Percentiles rank a stretch among this genome's conserved stretches.
Evolutionary conservation across 2,329 filamentous ascomycete species (phyloP).

Genomic region (Fusarium camptoceras): DNA sequence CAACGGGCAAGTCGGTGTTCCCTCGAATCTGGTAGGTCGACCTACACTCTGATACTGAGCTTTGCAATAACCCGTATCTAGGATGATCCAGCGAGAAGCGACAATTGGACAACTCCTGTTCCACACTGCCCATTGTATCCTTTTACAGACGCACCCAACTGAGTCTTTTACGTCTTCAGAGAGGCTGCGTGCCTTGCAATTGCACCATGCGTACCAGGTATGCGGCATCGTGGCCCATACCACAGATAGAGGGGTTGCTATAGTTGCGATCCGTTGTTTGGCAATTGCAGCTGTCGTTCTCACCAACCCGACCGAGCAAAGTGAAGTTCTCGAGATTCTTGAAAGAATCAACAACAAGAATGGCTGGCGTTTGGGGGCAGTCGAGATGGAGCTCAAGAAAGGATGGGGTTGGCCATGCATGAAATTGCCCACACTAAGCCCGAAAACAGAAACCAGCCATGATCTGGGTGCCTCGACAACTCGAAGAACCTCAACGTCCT

Average conservation of each 20-base stretch:
- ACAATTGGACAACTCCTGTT: slow-evolving; percentile 89
- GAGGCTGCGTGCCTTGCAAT: slow-evolving; percentile 77
- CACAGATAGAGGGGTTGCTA: slow-evolving; percentile 82
- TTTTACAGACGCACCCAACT: slow-evolving; percentile 83
- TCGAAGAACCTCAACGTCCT: slow-evolving; percentile 20
- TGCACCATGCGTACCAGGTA: slow-evolving; percentile 83
- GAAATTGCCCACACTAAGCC: slow-evolving; percentile 18
- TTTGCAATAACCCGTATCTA: slow-evolving; percentile 47
- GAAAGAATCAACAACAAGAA: slow-evolving; percentile 80
- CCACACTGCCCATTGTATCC: slow-evolving; percentile 84
- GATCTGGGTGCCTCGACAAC: slow-evolving; percentile 4
- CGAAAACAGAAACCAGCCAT: slow-evolving; percentile 21
- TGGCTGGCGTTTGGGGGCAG: slow-evolving; percentile 79
- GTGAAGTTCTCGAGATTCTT: slow-evolving; percentile 83
- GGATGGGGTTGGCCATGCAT: slow-evolving; percentile 76
- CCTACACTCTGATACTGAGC: neutral
- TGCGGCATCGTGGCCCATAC: slow-evolving; percentile 91
- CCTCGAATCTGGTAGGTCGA: slow-evolving; percentile 81
- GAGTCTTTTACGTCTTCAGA: slow-evolving; percentile 67
- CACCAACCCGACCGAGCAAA: slow-evolving; percentile 75
- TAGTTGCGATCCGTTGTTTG: slow-evolving; percentile 82
- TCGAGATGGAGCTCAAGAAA: slow-evolving; percentile 78
- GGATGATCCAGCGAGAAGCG: slow-evolving; percentile 84
- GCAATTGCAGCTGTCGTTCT: slow-evolving; percentile 82
- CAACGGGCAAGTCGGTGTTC: slow-evolving; percentile 77